These are phyloP conservation scores for Fraxinus dipetala DNA, from an alignment of 305 asterid species.

Conservation along the genomic window DNA sequence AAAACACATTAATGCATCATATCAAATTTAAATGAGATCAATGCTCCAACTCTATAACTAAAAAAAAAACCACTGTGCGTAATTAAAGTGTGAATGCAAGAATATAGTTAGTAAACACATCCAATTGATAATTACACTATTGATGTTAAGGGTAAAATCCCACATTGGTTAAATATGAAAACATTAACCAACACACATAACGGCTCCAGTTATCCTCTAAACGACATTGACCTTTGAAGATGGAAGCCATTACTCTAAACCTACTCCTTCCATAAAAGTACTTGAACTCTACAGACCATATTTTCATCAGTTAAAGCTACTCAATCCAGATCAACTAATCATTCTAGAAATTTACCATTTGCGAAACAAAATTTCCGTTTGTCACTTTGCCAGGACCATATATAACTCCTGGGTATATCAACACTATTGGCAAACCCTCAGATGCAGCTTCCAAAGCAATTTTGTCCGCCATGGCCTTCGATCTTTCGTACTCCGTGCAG, in stretches of 20 bases:
- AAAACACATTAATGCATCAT: not conserved
- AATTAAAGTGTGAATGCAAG: not conserved
- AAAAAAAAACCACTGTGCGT: not conserved
- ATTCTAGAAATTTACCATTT: constrained; percentile 48
- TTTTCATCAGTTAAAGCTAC: not conserved
- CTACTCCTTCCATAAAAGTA: not conserved
- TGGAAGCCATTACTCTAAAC: not conserved
- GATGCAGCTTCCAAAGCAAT: constrained; percentile 74
- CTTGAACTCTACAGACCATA: not conserved
- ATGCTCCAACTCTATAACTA: not conserved
- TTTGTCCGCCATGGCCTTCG: constrained; percentile 72
- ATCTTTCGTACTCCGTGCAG: constrained; percentile 85
- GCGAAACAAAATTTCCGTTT: constrained; percentile 68
- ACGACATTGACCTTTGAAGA: not conserved
- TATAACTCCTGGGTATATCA: constrained; percentile 87
- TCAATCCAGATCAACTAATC: not conserved
- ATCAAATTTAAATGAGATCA: not conserved
- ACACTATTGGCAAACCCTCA: constrained; percentile 74
- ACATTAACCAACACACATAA: not conserved
- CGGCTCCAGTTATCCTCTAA: not conserved
- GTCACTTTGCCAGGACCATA: constrained; percentile 89
- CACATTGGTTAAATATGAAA: not conserved
- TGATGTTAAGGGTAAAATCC: not conserved
- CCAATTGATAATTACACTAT: not conserved
- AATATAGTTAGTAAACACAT: not conserved